phyloP scores from a whole-genome alignment of 2,329 filamentous ascomycete species.

The Alternaria sp. region DNA sequence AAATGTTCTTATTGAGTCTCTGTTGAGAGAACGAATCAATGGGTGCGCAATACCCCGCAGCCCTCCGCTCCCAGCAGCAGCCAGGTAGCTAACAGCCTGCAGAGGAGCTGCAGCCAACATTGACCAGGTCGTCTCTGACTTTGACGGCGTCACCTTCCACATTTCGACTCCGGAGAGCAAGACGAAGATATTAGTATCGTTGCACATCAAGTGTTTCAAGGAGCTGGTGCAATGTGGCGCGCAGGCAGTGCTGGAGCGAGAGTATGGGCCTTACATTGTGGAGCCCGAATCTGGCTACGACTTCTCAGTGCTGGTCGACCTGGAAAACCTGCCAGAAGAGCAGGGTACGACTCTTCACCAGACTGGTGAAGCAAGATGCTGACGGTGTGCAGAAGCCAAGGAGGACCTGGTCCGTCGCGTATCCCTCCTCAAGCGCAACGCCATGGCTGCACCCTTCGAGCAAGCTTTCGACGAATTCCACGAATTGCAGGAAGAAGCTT shows the following conservation, averaged over 20 bases:
- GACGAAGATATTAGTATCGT: slow-evolving; percentile 91
- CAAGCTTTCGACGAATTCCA: slow-evolving; percentile 95
- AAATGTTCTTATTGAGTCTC: slow-evolving; percentile 95
- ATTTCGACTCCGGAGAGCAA: slow-evolving; percentile 95
- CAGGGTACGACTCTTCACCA: slow-evolving; percentile 63
- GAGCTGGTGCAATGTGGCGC: slow-evolving; percentile 95
- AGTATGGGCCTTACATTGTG: slow-evolving; percentile 93
- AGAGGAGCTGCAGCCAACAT: slow-evolving; percentile 88
- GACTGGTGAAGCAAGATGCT: slow-evolving; percentile 21
- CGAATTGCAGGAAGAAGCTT: slow-evolving; percentile 83
- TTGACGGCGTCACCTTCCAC: slow-evolving; percentile 98
- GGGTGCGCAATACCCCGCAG: slow-evolving; percentile 65
- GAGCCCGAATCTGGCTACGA: slow-evolving; percentile 90
- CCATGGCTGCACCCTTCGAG: slow-evolving; percentile 98
- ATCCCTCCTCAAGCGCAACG: slow-evolving; percentile 93
- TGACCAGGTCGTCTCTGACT: slow-evolving; percentile 98
- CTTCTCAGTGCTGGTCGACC: slow-evolving; percentile 89
- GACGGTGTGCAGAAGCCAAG: slow-evolving; percentile 70
- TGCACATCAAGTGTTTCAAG: slow-evolving; percentile 92
- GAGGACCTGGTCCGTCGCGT: slow-evolving; percentile 88
- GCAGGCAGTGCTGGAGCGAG: slow-evolving; percentile 86
- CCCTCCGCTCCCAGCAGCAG: slow-evolving; percentile 41
- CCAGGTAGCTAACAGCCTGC: slow-evolving; percentile 47
- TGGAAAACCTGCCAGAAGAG: slow-evolving; percentile 83
- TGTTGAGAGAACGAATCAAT: slow-evolving; percentile 93